Percentiles rank a stretch among this genome's conserved stretches.
phyloP scores from a whole-genome alignment of 192 early-diverging fungal species.

The Coemansia sp. region DNA sequence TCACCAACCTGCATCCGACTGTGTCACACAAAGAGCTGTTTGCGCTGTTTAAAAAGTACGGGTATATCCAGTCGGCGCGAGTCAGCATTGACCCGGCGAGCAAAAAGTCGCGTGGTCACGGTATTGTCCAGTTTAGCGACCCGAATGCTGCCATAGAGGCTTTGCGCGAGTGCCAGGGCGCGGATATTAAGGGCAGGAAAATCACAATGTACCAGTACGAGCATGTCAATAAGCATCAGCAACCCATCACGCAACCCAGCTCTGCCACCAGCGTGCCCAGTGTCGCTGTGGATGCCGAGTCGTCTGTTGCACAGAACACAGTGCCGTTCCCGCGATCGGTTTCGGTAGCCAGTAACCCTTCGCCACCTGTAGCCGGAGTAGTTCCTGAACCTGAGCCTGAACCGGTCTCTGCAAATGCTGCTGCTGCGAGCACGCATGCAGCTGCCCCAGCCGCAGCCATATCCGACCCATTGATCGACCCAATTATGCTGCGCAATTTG shows the following conservation, averaged over 20 bases:
- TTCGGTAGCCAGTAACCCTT: slow-evolving; percentile 17
- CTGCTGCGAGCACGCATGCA: too few relatives aligned
- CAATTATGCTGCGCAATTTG: slow-evolving; percentile 32
- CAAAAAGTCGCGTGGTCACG: slow-evolving; percentile 49
- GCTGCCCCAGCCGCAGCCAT: not conserved
- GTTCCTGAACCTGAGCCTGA: not conserved
- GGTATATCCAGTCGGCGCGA: slow-evolving; percentile 52
- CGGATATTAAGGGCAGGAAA: slow-evolving; percentile 52
- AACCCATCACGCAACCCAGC: not conserved
- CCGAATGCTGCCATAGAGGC: slow-evolving; percentile 45
- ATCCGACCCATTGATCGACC: slow-evolving; percentile 34
- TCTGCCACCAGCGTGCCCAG: too few relatives aligned
- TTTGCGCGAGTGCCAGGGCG: slow-evolving; percentile 43
- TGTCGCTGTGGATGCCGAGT: not conserved
- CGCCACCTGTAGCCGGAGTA: not conserved
- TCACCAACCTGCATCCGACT: slow-evolving; percentile 50
- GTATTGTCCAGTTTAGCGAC: slow-evolving; percentile 52
- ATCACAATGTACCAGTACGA: slow-evolving; percentile 54
- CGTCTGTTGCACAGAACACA: not conserved
- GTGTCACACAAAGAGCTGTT: slow-evolving; percentile 57
- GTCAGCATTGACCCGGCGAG: slow-evolving; percentile 49
- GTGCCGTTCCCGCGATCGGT: slow-evolving; percentile 27
- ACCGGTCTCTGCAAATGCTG: not conserved
- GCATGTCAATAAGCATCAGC: slow-evolving; percentile 42
- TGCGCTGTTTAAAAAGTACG: slow-evolving; percentile 55